Conservation (phyloP, 2,329 filamentous ascomycete genomes). For the Chaetothyriales sp. region DNA sequence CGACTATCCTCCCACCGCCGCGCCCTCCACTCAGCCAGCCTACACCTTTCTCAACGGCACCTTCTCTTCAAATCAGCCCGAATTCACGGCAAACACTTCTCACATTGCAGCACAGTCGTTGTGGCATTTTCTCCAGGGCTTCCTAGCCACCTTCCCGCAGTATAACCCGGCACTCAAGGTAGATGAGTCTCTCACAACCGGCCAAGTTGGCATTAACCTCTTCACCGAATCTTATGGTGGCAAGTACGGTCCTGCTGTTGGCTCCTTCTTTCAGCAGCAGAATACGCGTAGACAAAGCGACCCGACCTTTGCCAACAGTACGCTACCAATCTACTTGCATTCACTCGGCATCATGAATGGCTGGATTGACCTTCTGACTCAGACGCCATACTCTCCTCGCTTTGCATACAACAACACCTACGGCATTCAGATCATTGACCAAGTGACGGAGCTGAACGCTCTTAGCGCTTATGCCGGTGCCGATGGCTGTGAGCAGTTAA, state of each 20-base stretch:
- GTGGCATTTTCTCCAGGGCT: slow-evolving; percentile 47
- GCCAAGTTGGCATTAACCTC: slow-evolving; percentile 44
- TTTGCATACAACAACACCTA: slow-evolving; percentile 41
- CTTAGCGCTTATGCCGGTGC: slow-evolving; percentile 15
- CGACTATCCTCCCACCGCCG: slow-evolving; percentile 20
- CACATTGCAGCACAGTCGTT: slow-evolving; percentile 43
- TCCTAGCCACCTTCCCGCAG: slow-evolving; percentile 45
- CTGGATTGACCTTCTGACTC: slow-evolving; percentile 51
- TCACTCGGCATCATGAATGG: slow-evolving; percentile 60
- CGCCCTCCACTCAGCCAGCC: slow-evolving; percentile 18
- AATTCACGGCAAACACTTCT: slow-evolving; percentile 43
- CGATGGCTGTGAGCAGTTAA: slow-evolving; percentile 18
- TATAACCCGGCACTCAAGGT: slow-evolving; percentile 38
- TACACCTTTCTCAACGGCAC: slow-evolving; percentile 46
- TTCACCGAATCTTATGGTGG: slow-evolving; percentile 60
- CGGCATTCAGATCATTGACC: slow-evolving; percentile 42
- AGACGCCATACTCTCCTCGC: slow-evolving; percentile 31
- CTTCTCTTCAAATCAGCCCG: slow-evolving; percentile 43
- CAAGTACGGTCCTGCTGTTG: slow-evolving; percentile 54
- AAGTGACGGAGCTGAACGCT: slow-evolving; percentile 17
- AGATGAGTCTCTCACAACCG: slow-evolving; percentile 25
- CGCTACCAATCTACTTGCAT: slow-evolving; percentile 26
- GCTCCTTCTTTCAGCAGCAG: slow-evolving; percentile 44
- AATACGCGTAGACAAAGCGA: slow-evolving; percentile 45
- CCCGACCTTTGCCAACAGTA: slow-evolving; percentile 25